These are phyloP conservation scores for Diaporthe sp. DNA, from an alignment of 2,329 filamentous ascomycete species.

Conservation along the genomic window DNA sequence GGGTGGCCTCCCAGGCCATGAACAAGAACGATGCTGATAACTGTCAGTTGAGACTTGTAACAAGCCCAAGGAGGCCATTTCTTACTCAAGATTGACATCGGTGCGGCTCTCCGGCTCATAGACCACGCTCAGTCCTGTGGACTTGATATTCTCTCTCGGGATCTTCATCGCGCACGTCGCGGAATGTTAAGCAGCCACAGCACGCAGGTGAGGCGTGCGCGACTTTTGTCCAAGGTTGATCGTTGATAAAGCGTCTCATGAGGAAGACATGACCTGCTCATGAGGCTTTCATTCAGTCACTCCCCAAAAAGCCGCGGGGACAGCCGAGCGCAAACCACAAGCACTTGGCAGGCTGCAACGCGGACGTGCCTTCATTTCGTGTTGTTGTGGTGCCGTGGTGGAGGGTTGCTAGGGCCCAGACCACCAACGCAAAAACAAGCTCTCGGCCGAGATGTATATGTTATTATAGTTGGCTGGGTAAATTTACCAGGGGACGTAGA, in stretches of 20 bases:
- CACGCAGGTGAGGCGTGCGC: not conserved
- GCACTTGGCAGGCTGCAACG: conserved; percentile 13
- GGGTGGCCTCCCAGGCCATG: conserved; percentile 50
- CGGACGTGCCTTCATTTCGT: conserved; percentile 22
- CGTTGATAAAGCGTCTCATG: not conserved
- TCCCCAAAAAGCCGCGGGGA: not conserved
- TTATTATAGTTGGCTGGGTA: conserved; percentile 5
- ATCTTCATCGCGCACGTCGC: conserved; percentile 22
- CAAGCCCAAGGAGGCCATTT: not conserved
- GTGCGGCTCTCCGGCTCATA: conserved; percentile 48
- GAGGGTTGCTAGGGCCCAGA: not conserved
- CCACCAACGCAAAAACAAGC: not conserved
- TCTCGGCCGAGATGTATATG: conserved; percentile 23
- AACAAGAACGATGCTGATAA: conserved; percentile 48
- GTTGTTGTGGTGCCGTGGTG: not conserved
- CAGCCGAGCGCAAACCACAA: conserved; percentile 4
- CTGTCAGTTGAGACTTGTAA: not conserved
- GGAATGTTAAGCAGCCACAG: not conserved
- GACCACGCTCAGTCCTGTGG: conserved; percentile 48
- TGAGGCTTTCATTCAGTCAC: not conserved
- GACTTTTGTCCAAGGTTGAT: not conserved
- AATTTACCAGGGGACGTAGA: not conserved
- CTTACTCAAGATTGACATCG: conserved; percentile 48
- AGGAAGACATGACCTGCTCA: not conserved
- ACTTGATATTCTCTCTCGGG: conserved; percentile 46